Base-by-base conservation (phyloP, 768 basidiomycete species). In the Mycena polygramma region DNA sequence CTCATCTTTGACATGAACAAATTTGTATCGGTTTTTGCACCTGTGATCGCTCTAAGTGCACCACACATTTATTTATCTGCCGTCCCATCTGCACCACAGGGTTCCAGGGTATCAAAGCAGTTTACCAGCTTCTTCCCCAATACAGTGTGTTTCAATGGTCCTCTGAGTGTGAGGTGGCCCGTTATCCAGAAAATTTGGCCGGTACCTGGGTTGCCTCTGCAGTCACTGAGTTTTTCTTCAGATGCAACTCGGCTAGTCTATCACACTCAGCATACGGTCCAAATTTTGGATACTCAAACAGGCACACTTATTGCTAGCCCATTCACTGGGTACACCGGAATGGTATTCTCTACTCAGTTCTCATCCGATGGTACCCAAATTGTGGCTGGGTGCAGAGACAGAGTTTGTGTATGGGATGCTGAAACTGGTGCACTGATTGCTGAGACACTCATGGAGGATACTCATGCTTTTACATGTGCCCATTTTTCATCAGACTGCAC, bases 41-140 rank as follows among this genome's bases (percentile, higher is more conserved):
- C 51, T 13, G 15, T 52, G 14, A 52, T 52, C 30, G 24, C 51
- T 26, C 51, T 22, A 51, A 51, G 49, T 51, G 49, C 24, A 22
- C 48, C 49, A 22, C 49, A 51, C 49, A 51, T 51, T 26, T 52
- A 52, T 52, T 26, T 52, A 6, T 52, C 51, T 30, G 51, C 51
- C 7, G 26, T 52, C 24, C 26, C 26, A 52, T 52, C 30, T 14
- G 26, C 51, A 52, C 26, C 24, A 52, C 24, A 26, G 7, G 51
- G 30, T 7, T 52, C 51, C 4, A 52, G 26, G 26, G 10, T 52
- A 26, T 26, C 26, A 52, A 52, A 52, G 26, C 7, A 52, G n/a
- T n/a, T n/a, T n/a, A n/a, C n/a, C n/a, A n/a, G n/a, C n/a, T n/a
- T n/a, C n/a, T n/a, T n/a, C n/a, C n/a, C n/a, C n/a, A n/a, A n/a